Conservation (phyloP, 2,329 filamentous ascomycete genomes). For the Sclerotinia subarctica region DNA sequence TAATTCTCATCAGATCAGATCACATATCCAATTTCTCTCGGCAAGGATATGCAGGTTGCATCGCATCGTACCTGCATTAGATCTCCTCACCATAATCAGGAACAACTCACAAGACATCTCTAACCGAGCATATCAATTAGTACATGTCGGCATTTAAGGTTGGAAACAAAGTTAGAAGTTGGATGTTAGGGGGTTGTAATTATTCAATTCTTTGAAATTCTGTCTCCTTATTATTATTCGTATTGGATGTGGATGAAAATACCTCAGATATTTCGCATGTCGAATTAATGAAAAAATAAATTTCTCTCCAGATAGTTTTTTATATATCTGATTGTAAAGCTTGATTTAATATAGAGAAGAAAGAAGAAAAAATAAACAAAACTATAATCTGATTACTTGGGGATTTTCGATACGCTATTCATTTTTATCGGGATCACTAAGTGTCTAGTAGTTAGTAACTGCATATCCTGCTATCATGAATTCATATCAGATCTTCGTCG, state of each 20-base stretch:
- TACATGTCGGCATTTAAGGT: background rate
- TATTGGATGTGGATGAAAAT: background rate
- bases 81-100: slow-evolving; percentile 6
- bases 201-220: background rate
- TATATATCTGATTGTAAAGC: background rate
- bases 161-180: background rate
- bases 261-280: background rate
- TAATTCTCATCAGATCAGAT: background rate
- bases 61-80: background rate
- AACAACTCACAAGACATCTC: background rate
- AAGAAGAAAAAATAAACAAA: background rate
- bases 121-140: background rate
- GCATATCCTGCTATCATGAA: no score
- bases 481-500: background rate
- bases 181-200: background rate
- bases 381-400: background rate
- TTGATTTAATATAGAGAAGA: background rate
- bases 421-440: background rate
- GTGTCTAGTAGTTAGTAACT: no score
- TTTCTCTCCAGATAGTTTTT: no score
- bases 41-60: background rate
- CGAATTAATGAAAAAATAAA: background rate
- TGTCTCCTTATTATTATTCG: background rate
- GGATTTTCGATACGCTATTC: background rate
- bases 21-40: background rate